A percentile compares a stretch with the other conserved stretches of the same genome.
Conservation (phyloP, 1,284 basidiomycete species). For the Rhizopogon hawkerae region DNA sequence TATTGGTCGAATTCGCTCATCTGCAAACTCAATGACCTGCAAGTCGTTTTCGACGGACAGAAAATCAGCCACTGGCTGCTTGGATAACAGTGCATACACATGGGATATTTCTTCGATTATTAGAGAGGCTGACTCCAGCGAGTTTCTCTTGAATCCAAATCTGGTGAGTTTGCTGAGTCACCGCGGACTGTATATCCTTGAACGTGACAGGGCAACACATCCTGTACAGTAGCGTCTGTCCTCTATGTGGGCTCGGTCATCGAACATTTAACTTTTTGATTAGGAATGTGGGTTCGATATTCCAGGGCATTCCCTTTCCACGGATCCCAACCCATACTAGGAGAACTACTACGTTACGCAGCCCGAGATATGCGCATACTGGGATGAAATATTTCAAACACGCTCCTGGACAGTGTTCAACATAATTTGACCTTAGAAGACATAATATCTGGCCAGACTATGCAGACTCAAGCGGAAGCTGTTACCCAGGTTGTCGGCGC, state of each 20-base stretch:
- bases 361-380: constrained; percentile 44
- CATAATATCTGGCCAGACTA: constrained; percentile 23
- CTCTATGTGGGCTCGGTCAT: background rate
- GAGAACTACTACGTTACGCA: constrained; percentile 35
- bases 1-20: background rate
- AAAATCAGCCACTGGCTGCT: constrained; percentile 23
- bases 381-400: constrained; percentile 38
- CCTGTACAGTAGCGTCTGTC: constrained; percentile 14
- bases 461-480: constrained; percentile 31
- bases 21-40: background rate
- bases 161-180: too few relatives aligned
- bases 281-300: constrained; percentile 49
- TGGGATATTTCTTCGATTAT: constrained; percentile 13
- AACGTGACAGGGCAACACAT: background rate
- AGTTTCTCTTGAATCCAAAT: background rate
- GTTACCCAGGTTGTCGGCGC: constrained; percentile 38
- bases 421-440: constrained; percentile 36
- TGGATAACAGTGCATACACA: constrained; percentile 21
- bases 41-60: constrained; percentile 1
- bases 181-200: background rate
- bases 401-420: constrained; percentile 34
- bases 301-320: constrained; percentile 45
- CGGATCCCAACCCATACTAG: constrained; percentile 47
- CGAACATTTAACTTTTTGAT: background rate
- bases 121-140: background rate